Base-by-base conservation (phyloP, 805 yeast species). In the Scheffersomyces ergatensis region DNA sequence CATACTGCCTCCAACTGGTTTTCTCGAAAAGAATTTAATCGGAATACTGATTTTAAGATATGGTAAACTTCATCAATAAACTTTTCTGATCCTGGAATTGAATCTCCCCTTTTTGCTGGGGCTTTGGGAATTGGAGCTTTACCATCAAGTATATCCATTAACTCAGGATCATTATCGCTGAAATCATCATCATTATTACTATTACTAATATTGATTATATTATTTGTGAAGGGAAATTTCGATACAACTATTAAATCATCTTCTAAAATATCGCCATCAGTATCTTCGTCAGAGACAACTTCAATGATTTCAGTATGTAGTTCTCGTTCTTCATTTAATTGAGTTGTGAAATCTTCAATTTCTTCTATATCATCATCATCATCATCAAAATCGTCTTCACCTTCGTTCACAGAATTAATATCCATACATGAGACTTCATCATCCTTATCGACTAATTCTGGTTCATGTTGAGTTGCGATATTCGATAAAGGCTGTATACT, bases 1-100 rank as follows among this genome's bases (percentile, higher is more conserved):
- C 83, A 80, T 5, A 93, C 78, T 0, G 97, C 98, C 40, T 88
- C 93, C 27, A 84, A 63, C 57, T 93, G 99, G 58, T 92, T 86
- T 4, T 81, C 76, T 42, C 99, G 73, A 60, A 93, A 93, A 1
- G 74, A 70, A 3, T 64, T 55, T 25, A 93, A 61, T 24, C 80
- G 76, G 65, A 93, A 93, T 3, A 72, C 76, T 5, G 72, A 60
- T 17, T 71, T 70, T 24, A 93, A 66, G 9, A 78, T 76, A 2
- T 61, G 58, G 51, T 76, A 71, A 0, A 88, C 83, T 41, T 90
- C 97, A 2, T 65, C 54, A 1, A 93, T 76, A 84, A 95, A 92
- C 2, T 73, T 70, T 33, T 58, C 70, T 2, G 63, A 49, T 1
- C 70, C 72, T 1, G 63, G 57, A 12, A 62, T 58, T 2, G 50